Base-by-base conservation (phyloP, 169 alveolate genomes). In the Perkinsus olseni region DNA sequence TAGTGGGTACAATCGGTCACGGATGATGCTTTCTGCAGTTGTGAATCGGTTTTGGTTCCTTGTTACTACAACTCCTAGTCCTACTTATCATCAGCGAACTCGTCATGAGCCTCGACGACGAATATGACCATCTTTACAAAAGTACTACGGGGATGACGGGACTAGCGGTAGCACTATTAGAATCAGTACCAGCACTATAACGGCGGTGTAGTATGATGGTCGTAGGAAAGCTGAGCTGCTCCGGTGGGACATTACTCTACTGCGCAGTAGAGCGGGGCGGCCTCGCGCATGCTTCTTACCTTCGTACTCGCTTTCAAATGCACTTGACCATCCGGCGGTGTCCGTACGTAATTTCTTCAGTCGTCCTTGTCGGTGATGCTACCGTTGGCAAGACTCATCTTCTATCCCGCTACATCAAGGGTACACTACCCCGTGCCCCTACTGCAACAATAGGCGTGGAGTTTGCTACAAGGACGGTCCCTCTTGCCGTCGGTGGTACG, bases 371-470 rank as follows among this genome's bases (percentile, higher is more conserved):
- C 0, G 99, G 99, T 38, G 99, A 98, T 93, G 99, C 99, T 62
- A 98, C 99, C 38, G 99, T 98, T 31, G 99, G 99, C 74, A 98
- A 98, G 95, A 98, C 99, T 28, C 99, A 97, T 94, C 93, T 98
- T 92, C 94, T 98, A 91, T 97, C 99, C 92, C 98, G 99, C 51
- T 99, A 98, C 95, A 98, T 98, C 94, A 98, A 98, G 94, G 99
- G 99, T 4, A 95, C 99, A 1, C 97, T 98, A 39, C 99, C 99
- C 38, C 97, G 97, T 92, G 97, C 97, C 92, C 98, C 99, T 91
- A 97, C 97, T 92, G 99, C 99, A 39, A 99, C 99, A 48, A 98
- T 99, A 82, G 99, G 99, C 92, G 99, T 99, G 31, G 99, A 99
- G 95, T 99, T 99, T 95, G 99, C 99, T 36, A 98, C 99, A 0